phyloP scores from a whole-genome alignment of 164 flowering plant genomes.

The Magnolia kwangsiensis region DNA sequence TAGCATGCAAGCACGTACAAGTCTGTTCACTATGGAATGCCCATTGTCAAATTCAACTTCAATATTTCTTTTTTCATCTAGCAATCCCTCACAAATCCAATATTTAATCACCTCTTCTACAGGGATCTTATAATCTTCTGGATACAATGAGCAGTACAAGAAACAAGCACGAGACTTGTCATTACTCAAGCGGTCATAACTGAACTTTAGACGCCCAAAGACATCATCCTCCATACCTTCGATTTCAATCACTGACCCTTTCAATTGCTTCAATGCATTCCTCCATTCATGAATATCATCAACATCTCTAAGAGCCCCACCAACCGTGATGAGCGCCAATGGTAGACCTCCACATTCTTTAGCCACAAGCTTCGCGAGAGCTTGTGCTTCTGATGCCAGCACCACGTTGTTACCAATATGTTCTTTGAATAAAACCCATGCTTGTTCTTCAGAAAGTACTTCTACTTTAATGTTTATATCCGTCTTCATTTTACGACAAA shows the following conservation, averaged over 20 bases:
- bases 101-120: background rate
- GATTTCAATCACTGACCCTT: background rate
- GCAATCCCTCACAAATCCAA: conserved; percentile 1
- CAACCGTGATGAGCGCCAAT: conserved; percentile 2
- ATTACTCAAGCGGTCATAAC: background rate
- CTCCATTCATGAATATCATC: background rate
- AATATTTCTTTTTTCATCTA: background rate
- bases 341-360: conserved; percentile 3
- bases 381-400: background rate
- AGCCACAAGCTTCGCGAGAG: background rate
- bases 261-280: background rate
- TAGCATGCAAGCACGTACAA: background rate
- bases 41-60: background rate
- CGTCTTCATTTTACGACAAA: background rate
- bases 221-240: background rate
- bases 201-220: background rate
- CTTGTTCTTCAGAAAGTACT: background rate
- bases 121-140: background rate
- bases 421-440: background rate
- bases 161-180: background rate
- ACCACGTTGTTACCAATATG: background rate
- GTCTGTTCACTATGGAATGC: background rate
- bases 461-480: background rate
- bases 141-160: conserved; percentile 7
- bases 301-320: background rate